Evolutionary conservation across 306 rosid species (phyloP).

Genomic region (Sesbania bispinosa): DNA sequence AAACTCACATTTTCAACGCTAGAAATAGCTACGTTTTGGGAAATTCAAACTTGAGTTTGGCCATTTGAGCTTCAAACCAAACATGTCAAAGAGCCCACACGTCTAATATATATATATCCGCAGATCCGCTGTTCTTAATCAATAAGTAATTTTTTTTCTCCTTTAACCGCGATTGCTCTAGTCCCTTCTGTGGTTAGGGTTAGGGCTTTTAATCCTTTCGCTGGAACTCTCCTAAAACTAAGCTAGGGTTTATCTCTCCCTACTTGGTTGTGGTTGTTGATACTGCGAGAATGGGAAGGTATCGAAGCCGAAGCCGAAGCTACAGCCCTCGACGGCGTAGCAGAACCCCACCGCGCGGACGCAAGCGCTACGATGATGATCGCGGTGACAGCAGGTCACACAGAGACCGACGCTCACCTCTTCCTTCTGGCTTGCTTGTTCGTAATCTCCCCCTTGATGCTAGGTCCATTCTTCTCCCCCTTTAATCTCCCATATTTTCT

Average conservation of each 20-base stretch:
- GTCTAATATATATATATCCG: too few relatives aligned
- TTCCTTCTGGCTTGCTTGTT: conserved; percentile 90
- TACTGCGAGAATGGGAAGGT: conserved; percentile 49
- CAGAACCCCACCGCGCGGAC: conserved; percentile 73
- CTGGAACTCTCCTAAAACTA: too few relatives aligned
- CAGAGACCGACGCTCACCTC: conserved; percentile 87
- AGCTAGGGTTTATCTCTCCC: neutral
- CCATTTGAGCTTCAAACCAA: too few relatives aligned
- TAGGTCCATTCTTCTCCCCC: conserved; percentile 39
- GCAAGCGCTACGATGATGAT: conserved; percentile 77
- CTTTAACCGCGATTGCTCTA: too few relatives aligned
- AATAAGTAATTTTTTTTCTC: too few relatives aligned
- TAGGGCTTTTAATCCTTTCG: conserved; percentile 26
- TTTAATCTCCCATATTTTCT: neutral
- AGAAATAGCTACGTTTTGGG: too few relatives aligned
- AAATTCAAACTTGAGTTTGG: too few relatives aligned
- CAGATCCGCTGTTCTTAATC: too few relatives aligned
- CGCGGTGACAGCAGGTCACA: conserved; percentile 65
- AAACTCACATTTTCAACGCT: too few relatives aligned
- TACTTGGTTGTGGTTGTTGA: neutral
- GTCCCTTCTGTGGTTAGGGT: conserved; percentile 29
- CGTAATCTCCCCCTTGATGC: conserved; percentile 96
- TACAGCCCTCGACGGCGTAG: conserved; percentile 93
- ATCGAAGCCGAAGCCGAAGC: conserved; percentile 92
- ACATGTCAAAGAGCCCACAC: too few relatives aligned